Evolutionary conservation across 305 asterid genomes (phyloP), one percentile per base, ranked within the genome.

Genomic region (Fraxinus greggii): DNA sequence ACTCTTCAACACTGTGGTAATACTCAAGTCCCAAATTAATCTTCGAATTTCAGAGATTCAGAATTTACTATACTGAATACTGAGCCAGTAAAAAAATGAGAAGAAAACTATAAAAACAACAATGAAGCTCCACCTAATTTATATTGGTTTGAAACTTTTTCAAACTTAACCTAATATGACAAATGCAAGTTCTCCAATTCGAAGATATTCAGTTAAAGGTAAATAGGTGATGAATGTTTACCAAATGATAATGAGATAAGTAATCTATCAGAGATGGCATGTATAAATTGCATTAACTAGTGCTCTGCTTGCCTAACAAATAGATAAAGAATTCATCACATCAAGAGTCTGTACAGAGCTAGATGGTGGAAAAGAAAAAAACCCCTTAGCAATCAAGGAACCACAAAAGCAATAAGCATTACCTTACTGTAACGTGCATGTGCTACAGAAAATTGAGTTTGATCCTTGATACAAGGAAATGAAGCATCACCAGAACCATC

Each of bases 391-490:
- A 35, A 35, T 72, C 63, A 17, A 15, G 12, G 31, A 54, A 76
- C 74, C 40, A 21, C 10, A n/a, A 9, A 59, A 63, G 84, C 12
- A 73, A 67, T 51, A 31, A 24, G 63, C 76, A 82, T 70, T 92
- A 97, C 99, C 98, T 93, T 97, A 85, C 98, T 94, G 87, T 96
- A 89, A 33, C 99, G 98, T 77, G 97, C 98, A 88, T 93, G 99
- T 56, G 96, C 85, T 32, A 97, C 98, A 79, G 96, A 93, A 88
- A 97, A 97, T 67, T 94, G 99, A 80, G 97, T 90, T 87, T 89
- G 99, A 86, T 97, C 99, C 88, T 94, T 94, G 87, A 97, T 89
- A 63, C 88, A 87, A 35, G 98, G 97, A 88, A 97, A 97, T 74
- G 98, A 94, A 84, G 98, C 95, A 89, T 96, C 99, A 77, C 94